Conservation (phyloP, 1,284 basidiomycete genomes). For the Ceratobasidium sp. region DNA sequence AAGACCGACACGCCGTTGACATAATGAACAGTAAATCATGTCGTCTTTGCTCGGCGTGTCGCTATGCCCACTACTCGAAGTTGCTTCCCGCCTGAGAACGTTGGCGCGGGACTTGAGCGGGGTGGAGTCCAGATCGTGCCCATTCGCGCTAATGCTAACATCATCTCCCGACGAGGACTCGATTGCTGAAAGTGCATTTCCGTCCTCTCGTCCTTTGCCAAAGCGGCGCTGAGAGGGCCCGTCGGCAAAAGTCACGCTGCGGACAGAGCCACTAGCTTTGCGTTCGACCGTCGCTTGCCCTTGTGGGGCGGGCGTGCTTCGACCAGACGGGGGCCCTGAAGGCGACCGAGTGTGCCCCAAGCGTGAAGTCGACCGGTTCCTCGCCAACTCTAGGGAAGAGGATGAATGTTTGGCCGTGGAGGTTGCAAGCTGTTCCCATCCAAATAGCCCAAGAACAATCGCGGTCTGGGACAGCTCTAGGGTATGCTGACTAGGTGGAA, state of each 20-base stretch:
- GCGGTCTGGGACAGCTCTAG: conserved; percentile 43
- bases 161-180: conserved; percentile 48
- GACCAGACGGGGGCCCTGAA: conserved; percentile 23
- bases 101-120: conserved; percentile 45
- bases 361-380: conserved; percentile 34
- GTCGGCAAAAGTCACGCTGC: conserved; percentile 35
- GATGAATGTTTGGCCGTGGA: conserved; percentile 32
- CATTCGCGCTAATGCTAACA: conserved; percentile 38
- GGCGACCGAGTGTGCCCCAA: conserved; percentile 33
- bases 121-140: conserved; percentile 29
- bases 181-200: conserved; percentile 19
- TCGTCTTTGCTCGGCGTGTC: conserved; percentile 47
- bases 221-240: conserved; percentile 35
- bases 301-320: conserved; percentile 33
- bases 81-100: conserved; percentile 23
- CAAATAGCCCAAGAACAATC: conserved; percentile 45
- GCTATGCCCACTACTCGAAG: conserved; percentile 13
- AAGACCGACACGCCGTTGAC: conserved; percentile 74
- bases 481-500: conserved; percentile 33
- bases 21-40: conserved; percentile 69
- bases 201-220: conserved; percentile 34
- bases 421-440: conserved; percentile 43
- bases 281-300: conserved; percentile 31
- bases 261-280: conserved; percentile 36
- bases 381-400: conserved; percentile 28